phyloP scores from a whole-genome alignment of 495 filamentous ascomycete genomes.

The Aspergillus hancockii region DNA sequence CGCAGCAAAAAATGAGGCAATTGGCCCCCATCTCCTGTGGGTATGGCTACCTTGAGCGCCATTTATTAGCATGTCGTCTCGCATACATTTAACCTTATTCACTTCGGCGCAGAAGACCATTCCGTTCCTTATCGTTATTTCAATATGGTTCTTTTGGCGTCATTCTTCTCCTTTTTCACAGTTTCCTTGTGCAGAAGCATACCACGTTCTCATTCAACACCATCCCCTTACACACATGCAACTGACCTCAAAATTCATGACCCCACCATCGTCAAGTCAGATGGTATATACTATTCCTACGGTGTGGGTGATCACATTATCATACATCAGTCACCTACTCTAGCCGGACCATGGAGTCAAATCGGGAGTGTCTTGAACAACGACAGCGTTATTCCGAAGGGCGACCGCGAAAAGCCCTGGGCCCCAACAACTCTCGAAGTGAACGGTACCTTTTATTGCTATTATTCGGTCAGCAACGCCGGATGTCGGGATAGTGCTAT shows the following conservation, averaged over 20 bases:
- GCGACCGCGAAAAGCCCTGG: slow-evolving; percentile 45
- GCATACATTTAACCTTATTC: background rate
- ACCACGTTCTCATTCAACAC: background rate
- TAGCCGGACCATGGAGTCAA: slow-evolving; percentile 45
- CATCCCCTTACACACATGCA: slow-evolving; percentile 29
- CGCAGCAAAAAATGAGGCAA: background rate
- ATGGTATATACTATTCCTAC: slow-evolving; percentile 40
- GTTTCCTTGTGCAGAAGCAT: background rate
- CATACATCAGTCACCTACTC: slow-evolving; percentile 35
- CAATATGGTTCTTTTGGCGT: background rate
- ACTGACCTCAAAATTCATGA: slow-evolving; percentile 43
- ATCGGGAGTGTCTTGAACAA: slow-evolving; percentile 36
- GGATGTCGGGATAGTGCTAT: slow-evolving; percentile 69
- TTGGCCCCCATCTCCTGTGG: background rate
- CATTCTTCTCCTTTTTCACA: background rate
- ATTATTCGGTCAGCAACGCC: slow-evolving; percentile 70
- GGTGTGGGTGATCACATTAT: slow-evolving; percentile 36
- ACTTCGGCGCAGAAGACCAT: background rate
- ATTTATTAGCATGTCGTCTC: background rate
- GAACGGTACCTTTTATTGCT: slow-evolving; percentile 64
- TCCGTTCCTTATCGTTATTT: background rate
- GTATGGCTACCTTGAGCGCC: background rate
- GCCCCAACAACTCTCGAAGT: slow-evolving; percentile 63
- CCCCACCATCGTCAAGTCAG: slow-evolving; percentile 38
- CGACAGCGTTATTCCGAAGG: slow-evolving; percentile 44